Conservation (phyloP, 2,329 filamentous ascomycete species). For the Dactylellina sp. region DNA sequence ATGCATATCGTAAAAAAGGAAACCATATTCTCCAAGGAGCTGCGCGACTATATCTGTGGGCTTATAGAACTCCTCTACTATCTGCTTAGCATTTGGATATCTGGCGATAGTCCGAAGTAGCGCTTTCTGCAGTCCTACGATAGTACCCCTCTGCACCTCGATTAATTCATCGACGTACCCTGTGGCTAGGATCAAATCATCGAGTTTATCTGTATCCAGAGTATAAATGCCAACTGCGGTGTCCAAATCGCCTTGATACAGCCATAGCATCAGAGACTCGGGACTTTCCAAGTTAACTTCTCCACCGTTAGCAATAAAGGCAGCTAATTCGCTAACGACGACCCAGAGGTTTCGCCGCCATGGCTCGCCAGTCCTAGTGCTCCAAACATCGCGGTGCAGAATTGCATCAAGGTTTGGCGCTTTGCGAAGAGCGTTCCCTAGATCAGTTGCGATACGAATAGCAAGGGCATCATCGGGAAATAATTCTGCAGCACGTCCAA, state of each 20-base stretch:
- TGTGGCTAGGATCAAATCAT: not conserved
- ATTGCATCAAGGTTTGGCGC: slow-evolving; percentile 5
- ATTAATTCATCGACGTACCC: not conserved
- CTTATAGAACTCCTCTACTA: not conserved
- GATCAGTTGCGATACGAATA: not conserved
- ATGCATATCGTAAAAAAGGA: too few species aligned
- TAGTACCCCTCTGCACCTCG: not conserved
- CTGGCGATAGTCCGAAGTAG: not conserved
- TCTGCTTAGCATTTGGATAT: not conserved
- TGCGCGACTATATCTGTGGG: too few species aligned
- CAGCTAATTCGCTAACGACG: slow-evolving; percentile 4
- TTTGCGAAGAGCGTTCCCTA: not conserved
- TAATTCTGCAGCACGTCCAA: not conserved
- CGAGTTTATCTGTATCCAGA: slow-evolving; percentile 9
- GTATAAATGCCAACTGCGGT: slow-evolving; percentile 16
- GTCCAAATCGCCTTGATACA: slow-evolving; percentile 15
- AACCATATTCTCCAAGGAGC: too few species aligned
- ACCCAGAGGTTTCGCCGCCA: slow-evolving; percentile 23
- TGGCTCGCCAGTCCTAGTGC: slow-evolving; percentile 9
- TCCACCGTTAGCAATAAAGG: not conserved
- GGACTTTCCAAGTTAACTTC: not conserved
- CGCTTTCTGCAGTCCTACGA: not conserved
- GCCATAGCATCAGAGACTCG: slow-evolving; percentile 14
- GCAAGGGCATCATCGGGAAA: not conserved
- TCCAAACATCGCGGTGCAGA: slow-evolving; percentile 13